phyloP scores from a whole-genome alignment of 2,329 filamentous ascomycete species.

The Orbilia ellipsospora region DNA sequence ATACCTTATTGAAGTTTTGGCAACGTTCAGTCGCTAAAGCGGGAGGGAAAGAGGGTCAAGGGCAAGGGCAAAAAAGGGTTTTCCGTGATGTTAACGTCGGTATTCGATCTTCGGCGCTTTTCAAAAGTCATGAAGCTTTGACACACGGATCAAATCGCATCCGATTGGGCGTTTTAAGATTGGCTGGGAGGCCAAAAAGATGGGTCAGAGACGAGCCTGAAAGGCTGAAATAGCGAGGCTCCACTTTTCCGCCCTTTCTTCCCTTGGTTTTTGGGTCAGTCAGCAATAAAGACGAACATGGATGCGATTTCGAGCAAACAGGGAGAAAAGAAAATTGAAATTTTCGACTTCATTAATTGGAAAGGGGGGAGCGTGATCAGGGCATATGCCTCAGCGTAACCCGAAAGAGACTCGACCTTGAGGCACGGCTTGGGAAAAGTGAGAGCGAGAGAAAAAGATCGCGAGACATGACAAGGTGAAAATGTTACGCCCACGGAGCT shows the following conservation, averaged over 20 bases:
- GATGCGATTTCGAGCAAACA: background rate
- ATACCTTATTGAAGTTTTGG: background rate
- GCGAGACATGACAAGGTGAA: constrained; percentile 10
- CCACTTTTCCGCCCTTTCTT: constrained; percentile 13
- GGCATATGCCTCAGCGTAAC: constrained; percentile 20
- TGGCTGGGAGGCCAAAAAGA: constrained; percentile 10
- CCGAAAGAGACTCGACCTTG: background rate
- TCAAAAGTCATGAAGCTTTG: constrained; percentile 20
- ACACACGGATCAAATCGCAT: constrained; percentile 38
- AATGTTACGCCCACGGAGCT: constrained; percentile 34
- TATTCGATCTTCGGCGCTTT: constrained; percentile 21
- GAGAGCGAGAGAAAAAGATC: background rate
- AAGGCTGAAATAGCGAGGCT: constrained; percentile 14
- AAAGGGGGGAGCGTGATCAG: constrained; percentile 30
- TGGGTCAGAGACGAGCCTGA: constrained; percentile 10
- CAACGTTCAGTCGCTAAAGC: constrained; percentile 11
- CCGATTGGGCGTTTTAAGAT: constrained; percentile 50
- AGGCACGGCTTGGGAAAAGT: background rate
- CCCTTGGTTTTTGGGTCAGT: background rate
- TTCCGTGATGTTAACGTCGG: background rate
- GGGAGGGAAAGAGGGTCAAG: background rate
- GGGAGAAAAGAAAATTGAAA: background rate
- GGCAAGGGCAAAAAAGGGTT: background rate
- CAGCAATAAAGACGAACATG: constrained; percentile 3
- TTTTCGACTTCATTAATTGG: constrained; percentile 14